These are phyloP conservation scores for Clitopilus passeckerianus DNA, from an alignment of 768 basidiomycete species.

Conservation along the genomic window DNA sequence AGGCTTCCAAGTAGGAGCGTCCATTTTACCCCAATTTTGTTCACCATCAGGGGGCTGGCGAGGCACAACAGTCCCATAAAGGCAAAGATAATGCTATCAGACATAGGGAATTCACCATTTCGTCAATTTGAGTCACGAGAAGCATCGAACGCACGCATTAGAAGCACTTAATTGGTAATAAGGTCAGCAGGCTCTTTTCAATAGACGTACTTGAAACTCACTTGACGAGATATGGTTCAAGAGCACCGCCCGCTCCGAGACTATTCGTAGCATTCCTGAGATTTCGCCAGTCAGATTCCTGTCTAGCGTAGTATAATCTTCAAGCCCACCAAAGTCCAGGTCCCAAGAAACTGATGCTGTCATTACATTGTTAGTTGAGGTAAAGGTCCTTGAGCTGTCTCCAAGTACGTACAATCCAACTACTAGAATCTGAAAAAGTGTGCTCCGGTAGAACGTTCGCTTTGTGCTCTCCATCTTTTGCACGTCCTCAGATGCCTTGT, in stretches of 20 bases:
- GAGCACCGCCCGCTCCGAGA: conserved; percentile 12
- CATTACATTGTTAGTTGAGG: too few species aligned
- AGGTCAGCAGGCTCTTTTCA: neutral
- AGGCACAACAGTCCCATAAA: conserved; percentile 12
- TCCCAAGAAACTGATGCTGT: too few species aligned
- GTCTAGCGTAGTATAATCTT: too few species aligned
- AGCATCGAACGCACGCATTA: neutral
- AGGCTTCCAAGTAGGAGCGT: conserved; percentile 9
- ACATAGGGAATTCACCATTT: neutral
- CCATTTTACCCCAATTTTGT: conserved; percentile 7
- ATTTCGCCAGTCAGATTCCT: too few species aligned
- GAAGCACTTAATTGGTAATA: neutral
- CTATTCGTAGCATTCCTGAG: conserved; percentile 12
- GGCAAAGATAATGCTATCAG: conserved; percentile 9
- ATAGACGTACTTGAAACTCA: neutral
- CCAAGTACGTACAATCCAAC: too few species aligned
- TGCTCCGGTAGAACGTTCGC: too few species aligned
- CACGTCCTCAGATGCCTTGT: too few species aligned
- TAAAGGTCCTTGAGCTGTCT: too few species aligned
- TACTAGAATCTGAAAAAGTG: too few species aligned
- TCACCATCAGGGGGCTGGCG: conserved; percentile 2
- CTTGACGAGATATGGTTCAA: conserved; percentile 13
- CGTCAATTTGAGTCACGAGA: neutral
- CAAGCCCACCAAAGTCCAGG: too few species aligned
- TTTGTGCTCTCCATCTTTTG: too few species aligned